Evolutionary conservation across 805 yeast genomes (phyloP).

Genomic region (Yarrowia phangngaensis): DNA sequence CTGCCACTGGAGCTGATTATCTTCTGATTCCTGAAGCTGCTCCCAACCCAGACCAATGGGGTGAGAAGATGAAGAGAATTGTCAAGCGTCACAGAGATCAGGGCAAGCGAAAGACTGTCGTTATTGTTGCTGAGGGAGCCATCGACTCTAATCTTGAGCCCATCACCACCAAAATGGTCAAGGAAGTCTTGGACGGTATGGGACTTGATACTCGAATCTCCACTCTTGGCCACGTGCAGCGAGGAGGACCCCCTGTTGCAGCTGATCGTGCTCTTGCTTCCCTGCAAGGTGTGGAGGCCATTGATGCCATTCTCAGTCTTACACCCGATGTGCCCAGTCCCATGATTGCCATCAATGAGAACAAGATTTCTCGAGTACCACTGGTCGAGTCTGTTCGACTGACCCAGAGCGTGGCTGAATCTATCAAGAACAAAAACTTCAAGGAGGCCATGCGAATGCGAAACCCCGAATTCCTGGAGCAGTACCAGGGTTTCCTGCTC

Average conservation of each 20-base stretch:
- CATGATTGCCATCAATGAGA: conserved; percentile 84
- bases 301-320: conserved; percentile 80
- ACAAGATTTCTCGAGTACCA: conserved; percentile 78
- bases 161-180: conserved; percentile 74
- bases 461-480: conserved; percentile 83
- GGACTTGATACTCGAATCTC: conserved; percentile 95
- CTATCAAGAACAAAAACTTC: conserved; percentile 75
- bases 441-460: conserved; percentile 82
- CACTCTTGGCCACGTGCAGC: conserved; percentile 93
- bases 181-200: conserved; percentile 64
- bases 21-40: conserved; percentile 95
- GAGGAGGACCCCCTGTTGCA: conserved; percentile 98
- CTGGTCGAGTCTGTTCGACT: conserved; percentile 84
- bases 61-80: conserved; percentile 68
- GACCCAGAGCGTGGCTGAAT: conserved; percentile 86
- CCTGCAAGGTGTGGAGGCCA: conserved; percentile 96
- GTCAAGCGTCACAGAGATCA: conserved; percentile 73
- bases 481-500: conserved; percentile 65
- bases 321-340: conserved; percentile 94
- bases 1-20: conserved; percentile 93
- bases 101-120: conserved; percentile 92
- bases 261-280: conserved; percentile 89
- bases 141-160: conserved; percentile 75
- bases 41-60: conserved; percentile 70
- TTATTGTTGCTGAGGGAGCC: conserved; percentile 98